Evolutionary conservation across 73 alveolate species (phyloP), one percentile per base, ranked within the genome.

Genomic region (Paramecium sexaurelia): DNA sequence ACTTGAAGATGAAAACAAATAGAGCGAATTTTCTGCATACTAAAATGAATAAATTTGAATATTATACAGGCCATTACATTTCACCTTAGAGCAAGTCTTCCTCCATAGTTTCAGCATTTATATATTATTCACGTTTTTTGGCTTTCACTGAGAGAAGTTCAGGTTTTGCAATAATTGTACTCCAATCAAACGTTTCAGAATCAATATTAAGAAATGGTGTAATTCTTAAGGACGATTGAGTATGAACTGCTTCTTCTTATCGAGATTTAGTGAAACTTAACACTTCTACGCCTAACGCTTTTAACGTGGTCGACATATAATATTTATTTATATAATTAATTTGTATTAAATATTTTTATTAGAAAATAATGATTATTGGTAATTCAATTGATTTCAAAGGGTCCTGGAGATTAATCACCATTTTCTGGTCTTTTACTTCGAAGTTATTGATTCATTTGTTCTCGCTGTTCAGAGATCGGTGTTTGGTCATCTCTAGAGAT

Each of bases 141-240:
- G 11, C 73, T 78, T 40, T 78, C 1, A 78, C 17, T 22, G 45
- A 56, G n/a, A 78, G 39, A 10, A 78, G 55, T 41, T 78, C 90
- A 20, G 90, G 90, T 45, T 43, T 78, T 6, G 90, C 73, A 29
- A 41, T 78, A 6, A 78, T 24, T 0, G 45, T 78, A 22, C 75
- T 43, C 90, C 90, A 78, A 40, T 78, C 73, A 43, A 78, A 78
- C 26, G 68, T 78, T 43, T 78, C 90, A 20, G 73, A 56, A 11
- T 78, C 90, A 45, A 26, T 26, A 3, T 2, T 8, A 17, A 78
- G n/a, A 24, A 78, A 29, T 17, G 90, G 41, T 41, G 43, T 40
- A n/a, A 78, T 24, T 43, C 90, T 78, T 43, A 78, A 78, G n/a
- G 68, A 78, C 6, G 35, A 22, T 6, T 41, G 24, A 1, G 45